A percentile compares a stretch with the other conserved stretches of the same genome.
Evolutionary conservation across 2,329 filamentous ascomycete genomes (phyloP).

Genomic region (Fusarium denticulatum): DNA sequence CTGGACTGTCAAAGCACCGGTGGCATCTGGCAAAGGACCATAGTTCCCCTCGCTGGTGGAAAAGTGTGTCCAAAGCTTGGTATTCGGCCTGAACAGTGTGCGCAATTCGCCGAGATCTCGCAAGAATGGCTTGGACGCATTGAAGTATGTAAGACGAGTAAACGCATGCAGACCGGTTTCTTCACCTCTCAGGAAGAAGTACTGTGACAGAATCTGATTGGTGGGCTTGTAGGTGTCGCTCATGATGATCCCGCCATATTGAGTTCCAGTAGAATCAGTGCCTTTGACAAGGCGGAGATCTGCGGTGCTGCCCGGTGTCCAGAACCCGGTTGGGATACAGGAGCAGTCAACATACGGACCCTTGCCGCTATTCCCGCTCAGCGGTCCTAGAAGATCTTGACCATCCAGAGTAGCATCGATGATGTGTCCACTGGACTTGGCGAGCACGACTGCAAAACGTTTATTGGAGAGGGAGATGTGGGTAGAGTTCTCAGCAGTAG

Average conservation of each 20-base stretch:
- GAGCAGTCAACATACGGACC: slow-evolving; percentile 71
- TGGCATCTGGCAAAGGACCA: slow-evolving; percentile 56
- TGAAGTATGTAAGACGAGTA: slow-evolving; percentile 66
- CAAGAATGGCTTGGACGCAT: slow-evolving; percentile 61
- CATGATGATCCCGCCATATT: slow-evolving; percentile 67
- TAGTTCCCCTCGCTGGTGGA: slow-evolving; percentile 63
- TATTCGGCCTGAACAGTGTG: slow-evolving; percentile 68
- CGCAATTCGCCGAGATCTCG: slow-evolving; percentile 68
- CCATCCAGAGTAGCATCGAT: slow-evolving; percentile 39
- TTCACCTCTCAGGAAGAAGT: slow-evolving; percentile 69
- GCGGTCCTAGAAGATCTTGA: slow-evolving; percentile 59
- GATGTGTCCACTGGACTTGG: slow-evolving; percentile 31
- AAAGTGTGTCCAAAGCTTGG: slow-evolving; percentile 68
- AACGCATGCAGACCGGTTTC: slow-evolving; percentile 71
- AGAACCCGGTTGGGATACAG: slow-evolving; percentile 66
- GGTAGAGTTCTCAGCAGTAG: slow-evolving; percentile 26
- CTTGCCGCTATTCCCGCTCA: slow-evolving; percentile 51
- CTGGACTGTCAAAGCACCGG: slow-evolving; percentile 61
- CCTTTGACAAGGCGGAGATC: slow-evolving; percentile 55
- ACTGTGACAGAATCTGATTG: slow-evolving; percentile 68
- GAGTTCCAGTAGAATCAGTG: slow-evolving; percentile 54
- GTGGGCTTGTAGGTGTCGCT: slow-evolving; percentile 66
- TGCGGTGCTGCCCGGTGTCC: slow-evolving; percentile 64
- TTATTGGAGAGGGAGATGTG: slow-evolving; percentile 34
- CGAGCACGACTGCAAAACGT: slow-evolving; percentile 11